Conservation (phyloP, 2,329 filamentous ascomycete genomes). For the Zasmidium citrigriseum region DNA sequence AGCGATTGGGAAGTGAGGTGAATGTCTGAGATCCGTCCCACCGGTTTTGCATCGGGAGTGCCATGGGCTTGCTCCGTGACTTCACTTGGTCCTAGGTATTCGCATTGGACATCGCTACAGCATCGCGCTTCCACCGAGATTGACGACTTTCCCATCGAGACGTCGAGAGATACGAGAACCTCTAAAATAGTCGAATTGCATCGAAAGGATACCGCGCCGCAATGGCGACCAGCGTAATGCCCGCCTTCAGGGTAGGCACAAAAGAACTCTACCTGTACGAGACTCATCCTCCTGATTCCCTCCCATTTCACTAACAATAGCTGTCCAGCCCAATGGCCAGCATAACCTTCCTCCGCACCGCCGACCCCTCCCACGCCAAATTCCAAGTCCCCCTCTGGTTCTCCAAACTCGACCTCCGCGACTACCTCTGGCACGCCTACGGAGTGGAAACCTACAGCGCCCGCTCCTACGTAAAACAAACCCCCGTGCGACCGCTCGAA, state of each 20-base stretch:
- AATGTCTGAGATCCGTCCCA: conserved; percentile 1
- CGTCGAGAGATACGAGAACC: not conserved
- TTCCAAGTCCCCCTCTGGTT: conserved; percentile 90
- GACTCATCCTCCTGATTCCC: not conserved
- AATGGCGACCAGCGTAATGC: not conserved
- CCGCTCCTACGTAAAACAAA: conserved; percentile 76
- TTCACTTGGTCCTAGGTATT: not conserved
- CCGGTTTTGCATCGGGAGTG: not conserved
- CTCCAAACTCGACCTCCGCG: conserved; percentile 94
- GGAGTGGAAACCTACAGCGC: conserved; percentile 70
- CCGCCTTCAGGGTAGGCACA: conserved; percentile 33
- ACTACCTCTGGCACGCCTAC: conserved; percentile 91
- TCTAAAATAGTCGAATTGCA: not conserved
- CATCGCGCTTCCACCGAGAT: not conserved
- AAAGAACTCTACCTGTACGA: conserved; percentile 41
- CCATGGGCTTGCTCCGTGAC: not conserved
- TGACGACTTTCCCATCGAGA: not conserved
- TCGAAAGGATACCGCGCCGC: not conserved
- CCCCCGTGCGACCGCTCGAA: conserved; percentile 59
- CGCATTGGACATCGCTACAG: not conserved
- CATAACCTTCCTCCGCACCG: conserved; percentile 74
- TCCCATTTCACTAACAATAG: not conserved
- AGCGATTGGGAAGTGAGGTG: not conserved
- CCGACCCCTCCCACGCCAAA: conserved; percentile 74
- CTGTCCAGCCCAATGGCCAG: conserved; percentile 72